Base-by-base conservation (phyloP, 2,329 filamentous ascomycete species). In the Gliomastix tumulicola region DNA sequence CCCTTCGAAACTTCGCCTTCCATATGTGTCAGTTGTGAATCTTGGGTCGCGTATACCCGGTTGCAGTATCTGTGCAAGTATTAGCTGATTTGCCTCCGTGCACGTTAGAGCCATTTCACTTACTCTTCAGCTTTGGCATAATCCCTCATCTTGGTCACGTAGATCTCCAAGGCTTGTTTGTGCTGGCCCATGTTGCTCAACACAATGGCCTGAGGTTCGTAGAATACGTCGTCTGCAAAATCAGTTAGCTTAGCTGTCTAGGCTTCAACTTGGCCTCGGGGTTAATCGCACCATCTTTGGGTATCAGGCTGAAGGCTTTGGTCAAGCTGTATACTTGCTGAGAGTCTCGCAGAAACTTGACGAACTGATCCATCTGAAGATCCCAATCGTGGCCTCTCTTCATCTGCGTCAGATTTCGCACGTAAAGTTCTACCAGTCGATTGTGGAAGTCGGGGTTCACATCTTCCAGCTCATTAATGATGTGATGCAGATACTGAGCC, bases 141-240 rank as follows among this genome's bases (percentile, higher is more conserved):
- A 56, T 95, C 83, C 47, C 84, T 68, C 57, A 98, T 76, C 57
- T 90, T 92, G 63, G 96, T 98, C 20, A 97, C 90, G 56, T 95
- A 98, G 36, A 98, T 95, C 55, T 92, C 84, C n/a, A 98, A 66
- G 0, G 92, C 92, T 60, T 97, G 88, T 54, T 88, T 89, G 63
- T 98, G 89, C 49, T 90, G 84, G 7, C 87, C 88, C 86, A 97
- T 95, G 49, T 92, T 94, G 59, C 87, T 88, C 27, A 97, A 76
- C 16, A 97, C 82, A 31, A 97, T 82, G 7, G 92, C 92, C 42
- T 90, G 81, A 3, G 88, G 80, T 56, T 97, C 90, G 57, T 84
- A 94, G 51, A 96, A 96, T 4, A 77, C 71, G 0, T 88, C 69
- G 55, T 96, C 88, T 90, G 45, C n/a, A n/a, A 15, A 10, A 9